These are phyloP conservation scores for Plasmopara viticola DNA, from an alignment of 352 stramenopile genomes.

Conservation along the genomic window DNA sequence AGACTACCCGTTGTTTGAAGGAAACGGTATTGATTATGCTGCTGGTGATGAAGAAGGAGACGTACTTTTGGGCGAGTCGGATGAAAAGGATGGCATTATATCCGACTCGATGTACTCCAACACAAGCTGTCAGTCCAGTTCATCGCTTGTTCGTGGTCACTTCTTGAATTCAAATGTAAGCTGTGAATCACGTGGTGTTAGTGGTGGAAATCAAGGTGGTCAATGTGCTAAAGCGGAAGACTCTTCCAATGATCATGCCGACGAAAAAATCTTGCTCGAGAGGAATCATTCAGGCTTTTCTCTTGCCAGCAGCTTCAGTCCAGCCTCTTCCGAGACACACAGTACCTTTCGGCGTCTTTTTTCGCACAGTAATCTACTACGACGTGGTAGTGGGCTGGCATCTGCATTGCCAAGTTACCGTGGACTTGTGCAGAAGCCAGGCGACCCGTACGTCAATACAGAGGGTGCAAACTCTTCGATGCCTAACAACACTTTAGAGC, in stretches of 20 bases:
- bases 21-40: constrained; percentile 33
- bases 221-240: constrained; percentile 26
- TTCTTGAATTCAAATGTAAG: constrained; percentile 16
- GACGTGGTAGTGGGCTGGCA: constrained; percentile 28
- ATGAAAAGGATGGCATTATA: constrained; percentile 42
- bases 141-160: constrained; percentile 19
- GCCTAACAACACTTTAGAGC: constrained; percentile 55
- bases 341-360: constrained; percentile 59
- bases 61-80: constrained; percentile 33
- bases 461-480: constrained; percentile 21
- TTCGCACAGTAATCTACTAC: constrained; percentile 55
- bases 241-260: constrained; percentile 25
- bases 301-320: constrained; percentile 33
- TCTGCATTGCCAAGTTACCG: constrained; percentile 31
- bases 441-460: constrained; percentile 41
- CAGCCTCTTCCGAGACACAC: constrained; percentile 24
- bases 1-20: constrained; percentile 73
- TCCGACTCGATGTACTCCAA: constrained; percentile 70
- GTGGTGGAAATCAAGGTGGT: constrained; percentile 6
- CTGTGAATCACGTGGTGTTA: constrained; percentile 10
- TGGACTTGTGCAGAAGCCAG: constrained; percentile 34
- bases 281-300: constrained; percentile 28
- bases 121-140: constrained; percentile 34
- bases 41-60: constrained; percentile 29
- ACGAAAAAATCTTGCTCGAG: constrained; percentile 27